A percentile compares a stretch with the other conserved stretches of the same genome.
phyloP scores from a whole-genome alignment of 1,284 basidiomycete genomes.

The Apiotrichum porosum region DNA sequence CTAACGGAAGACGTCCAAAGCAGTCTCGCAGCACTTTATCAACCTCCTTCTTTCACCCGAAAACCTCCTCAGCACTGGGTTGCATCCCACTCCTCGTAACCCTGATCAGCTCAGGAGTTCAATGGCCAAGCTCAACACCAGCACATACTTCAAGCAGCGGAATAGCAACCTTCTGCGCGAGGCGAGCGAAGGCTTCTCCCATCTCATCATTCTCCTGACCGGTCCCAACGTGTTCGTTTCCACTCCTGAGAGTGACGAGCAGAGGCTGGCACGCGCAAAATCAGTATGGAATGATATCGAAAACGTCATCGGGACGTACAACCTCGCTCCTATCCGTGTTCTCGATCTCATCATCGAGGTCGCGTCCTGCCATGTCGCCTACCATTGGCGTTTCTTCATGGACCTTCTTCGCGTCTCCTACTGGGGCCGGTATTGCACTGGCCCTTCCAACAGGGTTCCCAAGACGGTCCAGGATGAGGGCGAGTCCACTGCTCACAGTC shows the following conservation, averaged over 20 bases:
- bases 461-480: constrained; percentile 24
- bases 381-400: constrained; percentile 89
- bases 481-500: constrained; percentile 42
- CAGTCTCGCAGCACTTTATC: constrained; percentile 21
- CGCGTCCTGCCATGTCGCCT: constrained; percentile 71
- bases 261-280: constrained; percentile 57
- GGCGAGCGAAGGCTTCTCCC: constrained; percentile 94
- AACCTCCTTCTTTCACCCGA: constrained; percentile 29
- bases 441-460: not conserved
- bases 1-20: constrained; percentile 1
- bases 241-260: constrained; percentile 6
- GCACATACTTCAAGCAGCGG: constrained; percentile 80
- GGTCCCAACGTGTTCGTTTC: constrained; percentile 54
- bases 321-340: constrained; percentile 89
- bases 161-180: constrained; percentile 97
- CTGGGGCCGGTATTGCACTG: not conserved
- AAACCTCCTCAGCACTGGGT: constrained; percentile 20
- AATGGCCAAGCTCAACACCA: constrained; percentile 34
- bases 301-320: constrained; percentile 89
- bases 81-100: constrained; percentile 31
- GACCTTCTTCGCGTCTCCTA: constrained; percentile 58
- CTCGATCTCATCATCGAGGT: constrained; percentile 92
- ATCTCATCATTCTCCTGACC: constrained; percentile 74
- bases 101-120: constrained; percentile 25
- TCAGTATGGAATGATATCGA: constrained; percentile 81